A percentile compares a stretch with the other conserved stretches of the same genome.
Conservation (phyloP, 2,329 filamentous ascomycete species). For the Bertia moriformis region DNA sequence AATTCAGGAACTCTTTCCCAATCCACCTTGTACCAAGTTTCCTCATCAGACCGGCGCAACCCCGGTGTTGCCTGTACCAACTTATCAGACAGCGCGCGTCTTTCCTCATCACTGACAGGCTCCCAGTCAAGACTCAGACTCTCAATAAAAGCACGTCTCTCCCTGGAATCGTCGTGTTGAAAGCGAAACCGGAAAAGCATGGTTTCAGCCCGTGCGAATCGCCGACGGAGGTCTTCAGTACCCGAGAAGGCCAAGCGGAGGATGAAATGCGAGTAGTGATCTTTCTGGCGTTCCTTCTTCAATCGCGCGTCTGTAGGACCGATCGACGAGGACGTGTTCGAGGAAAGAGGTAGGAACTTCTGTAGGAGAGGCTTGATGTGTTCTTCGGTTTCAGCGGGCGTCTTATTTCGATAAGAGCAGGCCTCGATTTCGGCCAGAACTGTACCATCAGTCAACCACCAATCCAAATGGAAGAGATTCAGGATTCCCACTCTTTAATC, state of each 20-base stretch:
- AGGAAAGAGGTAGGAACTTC: constrained; percentile 70
- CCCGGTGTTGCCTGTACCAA: constrained; percentile 25
- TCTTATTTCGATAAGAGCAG: constrained; percentile 86
- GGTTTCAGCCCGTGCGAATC: constrained; percentile 76
- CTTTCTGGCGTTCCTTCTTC: constrained; percentile 68
- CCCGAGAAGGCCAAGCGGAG: constrained; percentile 81
- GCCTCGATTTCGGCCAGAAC: constrained; percentile 81
- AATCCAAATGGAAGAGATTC: background rate
- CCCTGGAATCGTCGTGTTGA: constrained; percentile 57
- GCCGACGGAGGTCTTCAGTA: constrained; percentile 75
- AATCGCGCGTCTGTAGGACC: constrained; percentile 23
- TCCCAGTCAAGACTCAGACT: constrained; percentile 73
- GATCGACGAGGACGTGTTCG: constrained; percentile 55
- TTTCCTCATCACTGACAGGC: constrained; percentile 66
- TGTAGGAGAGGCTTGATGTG: constrained; percentile 79
- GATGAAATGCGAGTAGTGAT: constrained; percentile 97
- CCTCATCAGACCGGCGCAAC: constrained; percentile 47
- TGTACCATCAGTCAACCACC: background rate
- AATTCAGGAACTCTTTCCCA: constrained; percentile 88
- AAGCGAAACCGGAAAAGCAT: constrained; percentile 78
- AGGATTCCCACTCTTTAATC: constrained; percentile 38
- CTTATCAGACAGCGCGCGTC: constrained; percentile 42
- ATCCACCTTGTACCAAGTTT: constrained; percentile 89
- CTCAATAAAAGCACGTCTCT: constrained; percentile 64
- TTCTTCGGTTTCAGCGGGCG: constrained; percentile 62